Base-by-base conservation (phyloP, 1,139 yeast genomes). In the Yamadazyma oceani region DNA sequence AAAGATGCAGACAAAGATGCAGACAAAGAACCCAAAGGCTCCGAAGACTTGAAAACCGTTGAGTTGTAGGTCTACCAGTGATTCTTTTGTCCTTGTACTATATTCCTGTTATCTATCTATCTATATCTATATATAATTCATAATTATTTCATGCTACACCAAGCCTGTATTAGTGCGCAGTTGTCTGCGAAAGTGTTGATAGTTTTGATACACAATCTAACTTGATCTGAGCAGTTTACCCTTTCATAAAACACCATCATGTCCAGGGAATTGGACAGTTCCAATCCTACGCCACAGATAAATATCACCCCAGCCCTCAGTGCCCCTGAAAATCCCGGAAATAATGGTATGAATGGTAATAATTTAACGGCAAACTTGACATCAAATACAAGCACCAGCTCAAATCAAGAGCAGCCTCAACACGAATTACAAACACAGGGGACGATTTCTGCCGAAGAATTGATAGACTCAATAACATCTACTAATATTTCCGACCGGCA, bases 371-470 rank as follows among this genome's bases (percentile, higher is more conserved):
- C 21, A 11, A 27, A 16, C 16, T 7, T 16, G 5, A 14, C 22
- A 14, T 17, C 26, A 23, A 26, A 26, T 11, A n/a, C 23, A 10
- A 26, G 22, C 9, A 26, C n/a, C 16, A n/a, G 10, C 10, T 26
- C 30, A 16, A 27, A 16, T 29, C 17, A 31, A 26, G 28, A 31
- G 30, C 46, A 15, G 39, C 51, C 45, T 25, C 59, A 58, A 23
- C 71, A 65, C 44, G 61, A 61, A 41, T 53, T 66, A 0, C 68
- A 60, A 39, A 48, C 60, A 2, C 73, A 66, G 44, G 60, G 55
- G 9, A 53, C 55, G 14, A 62, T 66, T 22, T 61, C 73, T 1
- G 64, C 54, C 24, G 63, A 62, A 22, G 72, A 66, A 44, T 47
- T 66, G 10, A 52, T 65, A 25, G 68, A 64, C 41, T 60, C 69